phyloP scores from a whole-genome alignment of 805 yeast species.

The Spathaspora girioi region DNA sequence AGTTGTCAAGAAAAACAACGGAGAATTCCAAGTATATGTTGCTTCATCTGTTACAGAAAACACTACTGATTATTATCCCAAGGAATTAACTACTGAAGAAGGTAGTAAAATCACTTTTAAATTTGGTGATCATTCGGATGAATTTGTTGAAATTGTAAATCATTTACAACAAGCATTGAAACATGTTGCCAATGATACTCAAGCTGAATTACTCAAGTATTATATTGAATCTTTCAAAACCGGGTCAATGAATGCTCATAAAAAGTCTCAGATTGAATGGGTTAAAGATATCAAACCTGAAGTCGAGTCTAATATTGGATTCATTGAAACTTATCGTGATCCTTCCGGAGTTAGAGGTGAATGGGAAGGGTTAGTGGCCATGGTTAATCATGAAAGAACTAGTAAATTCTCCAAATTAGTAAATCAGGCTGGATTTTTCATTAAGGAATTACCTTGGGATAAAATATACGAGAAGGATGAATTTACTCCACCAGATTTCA shows the following conservation, averaged over 20 bases:
- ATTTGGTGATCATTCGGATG: slow-evolving; percentile 76
- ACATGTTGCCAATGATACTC: slow-evolving; percentile 71
- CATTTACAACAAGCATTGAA: slow-evolving; percentile 55
- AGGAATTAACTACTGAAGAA: slow-evolving; percentile 37
- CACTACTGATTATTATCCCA: slow-evolving; percentile 51
- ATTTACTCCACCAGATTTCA: slow-evolving; percentile 91
- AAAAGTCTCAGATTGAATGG: slow-evolving; percentile 81
- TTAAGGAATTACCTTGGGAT: slow-evolving; percentile 74
- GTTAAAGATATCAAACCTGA: slow-evolving; percentile 81
- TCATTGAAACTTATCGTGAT: slow-evolving; percentile 90
- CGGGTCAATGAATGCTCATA: slow-evolving; percentile 83
- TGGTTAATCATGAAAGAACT: slow-evolving; percentile 85
- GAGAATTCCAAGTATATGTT: slow-evolving; percentile 55
- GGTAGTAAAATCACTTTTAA: slow-evolving; percentile 42
- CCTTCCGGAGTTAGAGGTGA: slow-evolving; percentile 91
- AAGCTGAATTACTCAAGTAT: slow-evolving; percentile 57
- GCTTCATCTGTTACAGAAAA: slow-evolving; percentile 60
- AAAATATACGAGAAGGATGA: slow-evolving; percentile 70
- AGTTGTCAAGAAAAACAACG: slow-evolving; percentile 51
- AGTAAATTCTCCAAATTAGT: slow-evolving; percentile 74
- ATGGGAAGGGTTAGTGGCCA: slow-evolving; percentile 89
- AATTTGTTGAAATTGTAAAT: slow-evolving; percentile 57
- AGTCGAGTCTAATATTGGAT: slow-evolving; percentile 74
- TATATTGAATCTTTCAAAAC: slow-evolving; percentile 71
- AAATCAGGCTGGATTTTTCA: slow-evolving; percentile 59